A percentile compares a stretch with the other conserved stretches of the same genome.
phyloP scores from a whole-genome alignment of 75 land plant genomes.

The Gnetum montanum region DNA sequence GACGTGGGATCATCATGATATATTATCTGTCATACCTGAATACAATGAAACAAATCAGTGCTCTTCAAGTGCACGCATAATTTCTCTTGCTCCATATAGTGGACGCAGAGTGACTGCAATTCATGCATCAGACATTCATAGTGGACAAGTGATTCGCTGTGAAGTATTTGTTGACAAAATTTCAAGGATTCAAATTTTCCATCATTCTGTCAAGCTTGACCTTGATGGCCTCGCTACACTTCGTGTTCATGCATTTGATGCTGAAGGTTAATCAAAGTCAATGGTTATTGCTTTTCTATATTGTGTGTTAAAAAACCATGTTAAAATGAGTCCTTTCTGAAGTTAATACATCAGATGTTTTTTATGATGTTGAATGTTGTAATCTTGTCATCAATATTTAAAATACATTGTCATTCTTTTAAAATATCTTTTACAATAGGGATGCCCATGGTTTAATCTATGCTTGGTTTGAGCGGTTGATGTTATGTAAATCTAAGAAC shows the following conservation, averaged over 20 bases:
- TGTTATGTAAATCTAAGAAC: no score
- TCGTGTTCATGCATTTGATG: slow-evolving; percentile 80
- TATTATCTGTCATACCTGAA: slow-evolving; percentile 71
- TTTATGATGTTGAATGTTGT: no score
- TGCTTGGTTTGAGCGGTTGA: no score
- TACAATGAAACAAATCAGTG: slow-evolving; percentile 63
- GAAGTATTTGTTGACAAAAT: slow-evolving; percentile 87
- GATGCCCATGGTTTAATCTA: no score
- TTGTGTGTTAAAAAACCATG: no score
- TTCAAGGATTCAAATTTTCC: slow-evolving; percentile 81
- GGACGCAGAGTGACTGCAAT: slow-evolving; percentile 83
- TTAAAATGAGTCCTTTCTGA: no score
- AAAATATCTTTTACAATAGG: no score
- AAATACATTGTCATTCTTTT: no score
- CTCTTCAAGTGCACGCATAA: slow-evolving; percentile 80
- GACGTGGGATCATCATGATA: slow-evolving; percentile 97
- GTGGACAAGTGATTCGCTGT: slow-evolving; percentile 76
- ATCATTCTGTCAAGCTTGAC: slow-evolving; percentile 90
- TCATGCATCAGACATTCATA: slow-evolving; percentile 68
- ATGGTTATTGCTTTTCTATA: background rate
- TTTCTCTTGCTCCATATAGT: slow-evolving; percentile 74
- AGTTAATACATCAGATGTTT: no score
- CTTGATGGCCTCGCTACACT: slow-evolving; percentile 86
- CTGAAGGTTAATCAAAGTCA: slow-evolving; percentile 52
- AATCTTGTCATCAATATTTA: no score